A percentile compares a stretch with the other conserved stretches of the same genome.
These are phyloP conservation scores for Penicillium sp. DNA, from an alignment of 2,329 filamentous ascomycete genomes.

Conservation along the genomic window DNA sequence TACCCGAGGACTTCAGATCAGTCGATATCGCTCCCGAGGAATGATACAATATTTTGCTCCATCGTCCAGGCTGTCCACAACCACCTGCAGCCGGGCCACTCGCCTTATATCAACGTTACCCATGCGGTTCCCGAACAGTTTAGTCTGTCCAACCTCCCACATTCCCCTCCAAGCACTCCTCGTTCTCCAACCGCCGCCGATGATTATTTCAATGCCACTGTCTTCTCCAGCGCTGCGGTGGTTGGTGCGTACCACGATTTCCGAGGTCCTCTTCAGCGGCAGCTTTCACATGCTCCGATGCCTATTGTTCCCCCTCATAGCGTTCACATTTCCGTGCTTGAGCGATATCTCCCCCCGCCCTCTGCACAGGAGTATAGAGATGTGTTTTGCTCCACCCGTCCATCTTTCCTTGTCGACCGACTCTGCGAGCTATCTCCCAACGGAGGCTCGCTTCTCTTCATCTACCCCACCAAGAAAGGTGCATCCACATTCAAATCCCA, in stretches of 20 bases:
- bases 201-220: slow-evolving; percentile 65
- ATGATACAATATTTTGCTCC: slow-evolving; percentile 54
- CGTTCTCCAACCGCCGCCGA: slow-evolving; percentile 52
- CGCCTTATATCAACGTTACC: slow-evolving; percentile 66
- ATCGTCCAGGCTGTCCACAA: slow-evolving; percentile 61
- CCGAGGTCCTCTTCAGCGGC: slow-evolving; percentile 48
- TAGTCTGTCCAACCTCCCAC: slow-evolving; percentile 64
- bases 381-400: slow-evolving; percentile 59
- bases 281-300: slow-evolving; percentile 53
- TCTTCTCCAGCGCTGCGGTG: slow-evolving; percentile 66
- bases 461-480: slow-evolving; percentile 65
- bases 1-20: slow-evolving; percentile 51
- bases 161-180: slow-evolving; percentile 66
- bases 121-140: slow-evolving; percentile 67
- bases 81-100: slow-evolving; percentile 54
- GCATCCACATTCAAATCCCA: slow-evolving; percentile 62
- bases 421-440: slow-evolving; percentile 62
- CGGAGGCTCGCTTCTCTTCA: slow-evolving; percentile 62
- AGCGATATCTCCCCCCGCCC: slow-evolving; percentile 68
- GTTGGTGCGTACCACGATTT: slow-evolving; percentile 63
- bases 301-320: slow-evolving; percentile 64
- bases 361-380: slow-evolving; percentile 62
- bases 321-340: slow-evolving; percentile 64
- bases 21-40: slow-evolving; percentile 31
- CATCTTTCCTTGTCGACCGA: slow-evolving; percentile 64